Evolutionary conservation across 2,329 filamentous ascomycete genomes (phyloP).

Genomic region (Penicillium brasilianum): DNA sequence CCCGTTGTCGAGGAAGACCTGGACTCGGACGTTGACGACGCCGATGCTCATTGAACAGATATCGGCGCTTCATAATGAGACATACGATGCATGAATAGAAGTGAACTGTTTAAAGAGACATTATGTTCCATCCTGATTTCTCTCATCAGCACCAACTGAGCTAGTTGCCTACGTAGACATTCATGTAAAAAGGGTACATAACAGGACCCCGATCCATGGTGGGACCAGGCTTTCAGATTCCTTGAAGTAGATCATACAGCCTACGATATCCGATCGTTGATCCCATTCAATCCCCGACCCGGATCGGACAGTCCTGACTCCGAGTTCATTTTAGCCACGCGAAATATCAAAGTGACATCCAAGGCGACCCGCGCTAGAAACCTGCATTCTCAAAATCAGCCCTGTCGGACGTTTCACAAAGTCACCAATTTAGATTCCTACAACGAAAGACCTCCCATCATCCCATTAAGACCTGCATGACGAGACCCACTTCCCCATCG

Average conservation of each 20-base stretch:
- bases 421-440: not conserved
- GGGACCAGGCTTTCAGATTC: not conserved
- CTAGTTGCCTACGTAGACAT: no score
- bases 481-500: not conserved
- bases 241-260: not conserved
- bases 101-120: not conserved
- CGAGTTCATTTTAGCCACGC: not conserved
- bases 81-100: conserved; percentile 16
- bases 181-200: no score
- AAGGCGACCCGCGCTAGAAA: not conserved
- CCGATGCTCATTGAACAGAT: not conserved
- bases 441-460: not conserved
- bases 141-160: no score
- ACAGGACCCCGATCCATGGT: not conserved
- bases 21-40: conserved; percentile 58
- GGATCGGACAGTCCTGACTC: not conserved
- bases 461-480: not conserved
- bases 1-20: conserved; percentile 82
- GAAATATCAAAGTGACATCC: not conserved
- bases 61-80: conserved; percentile 10
- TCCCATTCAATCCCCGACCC: not conserved
- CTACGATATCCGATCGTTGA: not conserved
- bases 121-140: no score
- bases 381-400: not conserved
- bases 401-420: not conserved